Evolutionary conservation across 495 filamentous ascomycete genomes (phyloP), one percentile per base, ranked within the genome.

Genomic region (Hypoxylon intermedium): DNA sequence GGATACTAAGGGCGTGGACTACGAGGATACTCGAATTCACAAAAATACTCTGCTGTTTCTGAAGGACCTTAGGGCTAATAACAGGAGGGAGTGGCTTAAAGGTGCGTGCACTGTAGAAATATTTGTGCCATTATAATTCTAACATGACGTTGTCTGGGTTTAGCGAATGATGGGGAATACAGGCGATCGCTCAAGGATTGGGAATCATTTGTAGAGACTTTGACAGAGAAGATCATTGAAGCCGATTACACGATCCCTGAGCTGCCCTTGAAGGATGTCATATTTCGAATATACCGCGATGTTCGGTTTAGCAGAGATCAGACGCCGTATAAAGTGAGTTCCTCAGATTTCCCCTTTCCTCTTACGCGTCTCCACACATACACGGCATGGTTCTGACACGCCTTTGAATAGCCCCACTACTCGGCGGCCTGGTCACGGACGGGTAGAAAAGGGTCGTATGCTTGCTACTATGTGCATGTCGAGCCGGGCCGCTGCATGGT

Each of bases 241-340:
- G 75, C 77, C 24, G 92, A 96, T 67, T 78, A 85, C 15, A 95
- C 90, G 6, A 83, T 96, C 54, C 92, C 92, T 0, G 90, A 93
- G 59, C 76, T 95, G 20, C 91, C 92, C 5, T 76, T 84, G 21
- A 91, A 92, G 65, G 91, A 96, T 69, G 75, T 96, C 81, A 81
- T 92, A 19, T 94, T 93, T 64, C 85, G 92, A 36, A 93, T 96
- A 40, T 91, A 96, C 67, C 79, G 91, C 44, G 92, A 95, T 68
- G 80, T 92, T 18, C 77, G 89, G 15, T 93, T 93, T 69, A 86
- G 77, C 69, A 83, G 89, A 18, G 87, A 95, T 62, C 89, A 82
- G 26, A 92, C 90, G 1, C 91, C 91, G 0, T 96, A 96, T 72
- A 96, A 94, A 81, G 88, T 89, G 77, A 60, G 44, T 16, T 11